Percentiles rank a stretch among this genome's conserved stretches.
Evolutionary conservation across 768 basidiomycete species (phyloP).

Genomic region (Lactifluus hygrophoroides): DNA sequence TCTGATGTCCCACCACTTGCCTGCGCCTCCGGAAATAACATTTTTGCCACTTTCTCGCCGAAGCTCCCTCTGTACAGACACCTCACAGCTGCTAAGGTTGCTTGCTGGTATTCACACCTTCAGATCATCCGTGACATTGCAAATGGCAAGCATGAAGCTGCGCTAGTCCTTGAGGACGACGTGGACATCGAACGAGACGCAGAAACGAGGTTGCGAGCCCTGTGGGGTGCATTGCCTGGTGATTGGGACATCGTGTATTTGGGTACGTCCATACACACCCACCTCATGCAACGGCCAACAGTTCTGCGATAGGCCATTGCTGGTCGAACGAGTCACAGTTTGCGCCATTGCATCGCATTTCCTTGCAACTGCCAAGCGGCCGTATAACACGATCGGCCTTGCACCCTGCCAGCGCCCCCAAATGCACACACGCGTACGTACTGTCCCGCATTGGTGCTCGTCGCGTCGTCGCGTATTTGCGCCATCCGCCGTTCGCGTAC

Average conservation of each 20-base stretch:
- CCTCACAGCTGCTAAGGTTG: conserved; percentile 51
- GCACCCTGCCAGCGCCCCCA: conserved; percentile 52
- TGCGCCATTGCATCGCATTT: conserved; percentile 28
- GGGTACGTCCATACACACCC: conserved; percentile 32
- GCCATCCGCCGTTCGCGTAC: conserved; percentile 61
- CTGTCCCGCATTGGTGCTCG: conserved; percentile 52
- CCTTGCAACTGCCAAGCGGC: conserved; percentile 11
- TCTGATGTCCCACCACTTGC: conserved; percentile 9
- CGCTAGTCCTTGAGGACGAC: conserved; percentile 69
- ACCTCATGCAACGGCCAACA: conserved; percentile 3
- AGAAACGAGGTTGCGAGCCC: conserved; percentile 28
- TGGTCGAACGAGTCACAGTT: conserved; percentile 62
- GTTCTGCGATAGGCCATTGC: conserved; percentile 49
- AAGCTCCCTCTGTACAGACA: conserved; percentile 38
- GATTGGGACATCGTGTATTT: conserved; percentile 71
- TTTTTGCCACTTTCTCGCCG: conserved; percentile 29
- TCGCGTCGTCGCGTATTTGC: conserved; percentile 50
- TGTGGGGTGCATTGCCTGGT: conserved; percentile 47
- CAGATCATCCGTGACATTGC: conserved; percentile 40
- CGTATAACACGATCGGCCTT: conserved; percentile 27
- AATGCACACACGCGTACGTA: conserved; percentile 69
- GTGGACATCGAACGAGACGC: conserved; percentile 69
- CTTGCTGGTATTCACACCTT: conserved; percentile 68
- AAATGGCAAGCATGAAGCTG: conserved; percentile 28
- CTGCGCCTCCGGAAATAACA: conserved; percentile 28